Conservation (phyloP, 2,329 filamentous ascomycete species). For the Colletotrichum sp. region DNA sequence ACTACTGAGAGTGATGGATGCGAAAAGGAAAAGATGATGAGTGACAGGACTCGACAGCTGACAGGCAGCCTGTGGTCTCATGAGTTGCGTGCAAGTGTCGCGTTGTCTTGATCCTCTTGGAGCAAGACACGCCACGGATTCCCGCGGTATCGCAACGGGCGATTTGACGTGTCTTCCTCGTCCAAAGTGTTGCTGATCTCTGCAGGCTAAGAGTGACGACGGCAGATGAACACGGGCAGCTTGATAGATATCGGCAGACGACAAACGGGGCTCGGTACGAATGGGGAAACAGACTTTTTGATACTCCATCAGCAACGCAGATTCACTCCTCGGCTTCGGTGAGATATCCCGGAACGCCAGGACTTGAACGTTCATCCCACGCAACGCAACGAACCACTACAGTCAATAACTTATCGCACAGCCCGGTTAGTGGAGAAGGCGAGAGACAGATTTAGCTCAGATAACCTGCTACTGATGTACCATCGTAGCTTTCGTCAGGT, state of each 20-base stretch:
- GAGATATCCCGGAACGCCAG: neutral
- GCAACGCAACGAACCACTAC: constrained; percentile 13
- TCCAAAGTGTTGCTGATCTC: neutral
- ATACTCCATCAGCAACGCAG: neutral
- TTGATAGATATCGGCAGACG: neutral
- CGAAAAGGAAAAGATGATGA: neutral
- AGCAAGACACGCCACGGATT: neutral
- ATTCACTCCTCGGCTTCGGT: neutral
- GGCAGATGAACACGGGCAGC: neutral
- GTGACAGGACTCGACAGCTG: neutral
- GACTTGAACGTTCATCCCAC: neutral
- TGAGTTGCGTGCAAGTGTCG: neutral
- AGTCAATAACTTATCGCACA: constrained; percentile 15
- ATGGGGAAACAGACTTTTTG: constrained; percentile 3
- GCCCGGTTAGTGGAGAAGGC: constrained; percentile 8
- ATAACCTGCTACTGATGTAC: neutral
- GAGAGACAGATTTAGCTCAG: constrained; percentile 9
- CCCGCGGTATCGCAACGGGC: neutral
- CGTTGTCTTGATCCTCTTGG: neutral
- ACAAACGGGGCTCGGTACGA: neutral
- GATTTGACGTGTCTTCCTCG: neutral
- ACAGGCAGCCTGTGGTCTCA: neutral
- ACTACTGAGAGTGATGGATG: neutral
- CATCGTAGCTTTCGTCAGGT: neutral
- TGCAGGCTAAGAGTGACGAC: neutral